Conservation (phyloP, 495 filamentous ascomycete species). For the Penicillium pulvis region DNA sequence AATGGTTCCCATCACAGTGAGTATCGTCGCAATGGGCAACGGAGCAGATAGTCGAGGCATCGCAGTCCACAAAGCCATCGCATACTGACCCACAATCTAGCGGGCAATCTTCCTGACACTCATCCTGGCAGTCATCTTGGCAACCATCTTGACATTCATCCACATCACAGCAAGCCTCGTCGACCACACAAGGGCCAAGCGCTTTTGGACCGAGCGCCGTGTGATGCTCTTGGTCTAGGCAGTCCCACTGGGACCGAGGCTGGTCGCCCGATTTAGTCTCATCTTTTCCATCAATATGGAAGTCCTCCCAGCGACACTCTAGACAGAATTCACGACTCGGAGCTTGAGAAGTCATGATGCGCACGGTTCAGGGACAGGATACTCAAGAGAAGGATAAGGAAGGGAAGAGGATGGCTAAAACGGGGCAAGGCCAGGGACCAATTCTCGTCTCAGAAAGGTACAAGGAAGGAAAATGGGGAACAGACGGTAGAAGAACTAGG, state of each 20-base stretch:
- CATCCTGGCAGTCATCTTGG: too few relatives aligned
- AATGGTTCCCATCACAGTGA: slow-evolving; percentile 34
- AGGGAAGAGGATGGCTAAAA: neutral
- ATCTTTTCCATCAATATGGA: slow-evolving; percentile 40
- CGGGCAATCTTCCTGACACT: slow-evolving; percentile 44
- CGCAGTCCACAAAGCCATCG: slow-evolving; percentile 50
- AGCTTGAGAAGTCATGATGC: slow-evolving; percentile 41
- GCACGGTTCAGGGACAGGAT: slow-evolving; percentile 15
- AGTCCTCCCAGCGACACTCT: slow-evolving; percentile 47
- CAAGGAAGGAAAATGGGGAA: neutral
- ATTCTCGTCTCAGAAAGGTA: neutral
- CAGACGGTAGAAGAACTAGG: slow-evolving; percentile 4
- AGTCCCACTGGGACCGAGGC: slow-evolving; percentile 34
- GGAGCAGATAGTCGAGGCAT: slow-evolving; percentile 43
- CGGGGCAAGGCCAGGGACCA: neutral
- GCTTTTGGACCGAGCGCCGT: slow-evolving; percentile 22
- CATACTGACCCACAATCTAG: slow-evolving; percentile 45
- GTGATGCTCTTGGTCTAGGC: slow-evolving; percentile 34
- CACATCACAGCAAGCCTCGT: slow-evolving; percentile 46
- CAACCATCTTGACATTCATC: slow-evolving; percentile 31
- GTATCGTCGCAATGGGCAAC: slow-evolving; percentile 38
- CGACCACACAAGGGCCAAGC: slow-evolving; percentile 31
- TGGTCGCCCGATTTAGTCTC: slow-evolving; percentile 23
- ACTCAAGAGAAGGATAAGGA: neutral
- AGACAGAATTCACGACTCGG: slow-evolving; percentile 43